phyloP scores from a whole-genome alignment of 164 flowering plant species.

The Stephania cephalantha region DNA sequence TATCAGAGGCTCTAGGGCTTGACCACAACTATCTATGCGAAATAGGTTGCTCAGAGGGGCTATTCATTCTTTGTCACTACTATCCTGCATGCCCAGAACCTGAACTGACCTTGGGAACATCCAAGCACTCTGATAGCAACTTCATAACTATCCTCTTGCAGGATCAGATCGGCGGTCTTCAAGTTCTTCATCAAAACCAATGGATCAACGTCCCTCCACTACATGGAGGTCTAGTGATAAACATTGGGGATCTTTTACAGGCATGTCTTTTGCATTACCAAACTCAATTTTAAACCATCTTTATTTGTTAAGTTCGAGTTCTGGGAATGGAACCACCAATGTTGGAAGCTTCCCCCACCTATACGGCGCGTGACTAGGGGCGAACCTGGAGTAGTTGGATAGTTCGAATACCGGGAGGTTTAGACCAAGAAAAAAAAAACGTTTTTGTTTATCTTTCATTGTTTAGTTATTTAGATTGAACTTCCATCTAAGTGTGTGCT shows the following conservation, averaged over 20 bases:
- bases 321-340: too few relatives aligned
- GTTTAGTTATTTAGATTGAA: too few relatives aligned
- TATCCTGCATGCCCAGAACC: constrained; percentile 30
- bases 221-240: constrained; percentile 23
- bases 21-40: constrained; percentile 15
- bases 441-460: too few relatives aligned
- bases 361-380: too few relatives aligned
- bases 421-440: too few relatives aligned
- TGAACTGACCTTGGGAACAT: constrained; percentile 18
- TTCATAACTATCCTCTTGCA: constrained; percentile 27
- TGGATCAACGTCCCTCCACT: constrained; percentile 26
- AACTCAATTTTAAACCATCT: too few relatives aligned
- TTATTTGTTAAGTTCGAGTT: too few relatives aligned
- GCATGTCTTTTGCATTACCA: background rate
- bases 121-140: constrained; percentile 25
- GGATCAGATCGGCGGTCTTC: constrained; percentile 24
- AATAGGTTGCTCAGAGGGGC: constrained; percentile 21
- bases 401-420: too few relatives aligned
- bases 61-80: constrained; percentile 4
- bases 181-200: constrained; percentile 16
- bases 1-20: constrained; percentile 33
- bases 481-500: background rate
- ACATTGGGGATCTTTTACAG: constrained; percentile 24
- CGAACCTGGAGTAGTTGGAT: too few relatives aligned
- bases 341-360: too few relatives aligned